Evolutionary conservation across 176 grass and related monocot genomes (phyloP), one percentile per base, ranked within the genome.

Genomic region (Leersia perrieri): DNA sequence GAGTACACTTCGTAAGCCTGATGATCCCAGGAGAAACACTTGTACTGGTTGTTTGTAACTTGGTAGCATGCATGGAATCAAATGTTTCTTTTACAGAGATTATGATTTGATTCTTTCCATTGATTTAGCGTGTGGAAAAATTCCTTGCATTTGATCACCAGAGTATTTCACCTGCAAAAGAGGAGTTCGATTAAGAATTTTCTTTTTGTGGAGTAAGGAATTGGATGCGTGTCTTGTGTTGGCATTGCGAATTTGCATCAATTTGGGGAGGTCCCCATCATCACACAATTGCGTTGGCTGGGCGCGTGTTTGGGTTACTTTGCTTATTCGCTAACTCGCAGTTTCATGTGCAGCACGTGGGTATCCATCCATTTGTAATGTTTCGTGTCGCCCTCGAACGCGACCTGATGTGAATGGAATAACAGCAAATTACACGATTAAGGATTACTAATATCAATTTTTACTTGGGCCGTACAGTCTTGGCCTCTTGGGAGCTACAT

Each of bases 1-100:
- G 88, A 92, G 61, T 92, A 92, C 62, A 83, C 77, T 9, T 76
- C 84, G 6, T 94, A 68, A 80, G 77, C 73, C 57, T 74, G 45
- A 32, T 66, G 29, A 73, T 74, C 45, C n/a, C n/a, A 33, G 27
- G 26, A 16, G 18, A 22, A 53, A 22, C 13, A 18, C 25, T 33
- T 28, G 23, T 22, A 33, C 51, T 39, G 75, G n/a, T 25, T 82
- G 68, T 85, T 42, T 80, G 33, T 42, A 36, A 58, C 32, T 22
- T 63, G 75, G 61, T 72, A 68, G 67, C 61, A 23, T 45, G 42
- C 18, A 22, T 53, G 63, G 3, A 70, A 63, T 26, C 15, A 23
- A 5, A 36, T 53, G 29, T 45, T 45, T 42, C 47, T 41, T 74
- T 53, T 22, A 58, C 53, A 57, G 30, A 33, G 45, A 18, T 8